A percentile compares a stretch with the other conserved stretches of the same genome.
Evolutionary conservation across 306 rosid species (phyloP).

Genomic region (Prunus kanzakura): DNA sequence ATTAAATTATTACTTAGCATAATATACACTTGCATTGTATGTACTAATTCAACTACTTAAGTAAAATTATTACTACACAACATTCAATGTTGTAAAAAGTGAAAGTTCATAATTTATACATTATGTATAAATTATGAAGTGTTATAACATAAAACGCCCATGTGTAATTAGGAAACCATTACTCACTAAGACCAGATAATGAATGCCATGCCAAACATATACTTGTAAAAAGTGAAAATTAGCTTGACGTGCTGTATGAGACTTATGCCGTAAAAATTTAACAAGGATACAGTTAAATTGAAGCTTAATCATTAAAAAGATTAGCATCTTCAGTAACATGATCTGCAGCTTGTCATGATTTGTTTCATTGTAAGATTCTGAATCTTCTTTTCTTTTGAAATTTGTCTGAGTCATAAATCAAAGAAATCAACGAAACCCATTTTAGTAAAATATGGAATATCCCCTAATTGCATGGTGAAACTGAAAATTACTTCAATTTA

Average conservation of each 20-base stretch:
- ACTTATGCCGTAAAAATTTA: not conserved
- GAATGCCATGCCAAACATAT: not conserved
- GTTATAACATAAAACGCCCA: not conserved
- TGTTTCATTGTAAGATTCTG: not conserved
- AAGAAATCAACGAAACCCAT: not conserved
- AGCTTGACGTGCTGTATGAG: not conserved
- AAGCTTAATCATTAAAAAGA: not conserved
- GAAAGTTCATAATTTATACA: not conserved
- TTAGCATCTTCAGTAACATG: not conserved
- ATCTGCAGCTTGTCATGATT: not conserved
- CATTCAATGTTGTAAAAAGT: not conserved
- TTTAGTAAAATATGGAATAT: not conserved
- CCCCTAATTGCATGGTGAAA: not conserved
- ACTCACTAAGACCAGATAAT: not conserved
- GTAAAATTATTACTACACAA: not conserved
- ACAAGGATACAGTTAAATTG: not conserved
- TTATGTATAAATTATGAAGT: not conserved
- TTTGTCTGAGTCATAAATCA: not conserved
- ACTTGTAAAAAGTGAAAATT: not conserved
- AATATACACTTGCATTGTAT: not conserved
- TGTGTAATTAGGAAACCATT: not conserved
- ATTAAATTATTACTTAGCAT: not conserved
- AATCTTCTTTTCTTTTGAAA: not conserved
- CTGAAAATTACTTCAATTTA: not conserved
- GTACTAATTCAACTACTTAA: not conserved